Percentiles rank a stretch among this genome's conserved stretches.
These are phyloP conservation scores for Acanthamoeba lenticulata DNA, from an alignment of 208 protist species.

Conservation along the genomic window DNA sequence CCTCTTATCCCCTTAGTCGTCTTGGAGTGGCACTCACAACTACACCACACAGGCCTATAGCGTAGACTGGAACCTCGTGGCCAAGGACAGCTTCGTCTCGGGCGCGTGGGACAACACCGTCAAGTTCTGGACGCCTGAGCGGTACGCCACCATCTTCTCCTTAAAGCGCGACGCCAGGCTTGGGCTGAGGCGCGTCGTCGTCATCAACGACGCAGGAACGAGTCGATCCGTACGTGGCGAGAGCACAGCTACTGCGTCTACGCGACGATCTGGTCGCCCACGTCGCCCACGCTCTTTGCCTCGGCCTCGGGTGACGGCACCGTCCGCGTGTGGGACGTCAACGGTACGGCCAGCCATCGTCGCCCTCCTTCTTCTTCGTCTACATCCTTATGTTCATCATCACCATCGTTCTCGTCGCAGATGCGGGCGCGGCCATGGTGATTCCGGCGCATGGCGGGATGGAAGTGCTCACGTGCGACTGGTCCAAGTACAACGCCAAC, in stretches of 20 bases:
- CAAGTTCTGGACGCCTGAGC: slow-evolving; percentile 80
- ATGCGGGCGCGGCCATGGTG: slow-evolving; percentile 54
- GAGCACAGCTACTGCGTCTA: slow-evolving; percentile 84
- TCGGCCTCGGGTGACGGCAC: slow-evolving; percentile 79
- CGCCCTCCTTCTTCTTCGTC: neutral
- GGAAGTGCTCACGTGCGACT: slow-evolving; percentile 83
- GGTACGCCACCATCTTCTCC: neutral
- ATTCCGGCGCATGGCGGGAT: slow-evolving; percentile 77
- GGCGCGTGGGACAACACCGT: slow-evolving; percentile 83
- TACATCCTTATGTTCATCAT: neutral
- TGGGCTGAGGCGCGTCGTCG: neutral
- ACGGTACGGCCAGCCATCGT: neutral
- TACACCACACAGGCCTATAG: neutral
- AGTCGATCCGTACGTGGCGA: slow-evolving; percentile 78
- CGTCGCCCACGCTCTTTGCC: slow-evolving; percentile 74
- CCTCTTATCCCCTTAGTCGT: neutral
- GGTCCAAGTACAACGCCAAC: slow-evolving; percentile 84
- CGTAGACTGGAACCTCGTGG: slow-evolving; percentile 83
- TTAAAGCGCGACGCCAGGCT: too few species aligned
- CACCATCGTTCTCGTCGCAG: neutral
- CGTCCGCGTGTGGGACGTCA: slow-evolving; percentile 83
- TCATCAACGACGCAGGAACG: neutral
- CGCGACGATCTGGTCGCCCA: slow-evolving; percentile 82
- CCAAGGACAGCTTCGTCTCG: slow-evolving; percentile 79
- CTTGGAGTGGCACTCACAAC: neutral